Evolutionary conservation across 805 yeast species (phyloP), one percentile per base, ranked within the genome.

Genomic region (Yarrowia sp.): DNA sequence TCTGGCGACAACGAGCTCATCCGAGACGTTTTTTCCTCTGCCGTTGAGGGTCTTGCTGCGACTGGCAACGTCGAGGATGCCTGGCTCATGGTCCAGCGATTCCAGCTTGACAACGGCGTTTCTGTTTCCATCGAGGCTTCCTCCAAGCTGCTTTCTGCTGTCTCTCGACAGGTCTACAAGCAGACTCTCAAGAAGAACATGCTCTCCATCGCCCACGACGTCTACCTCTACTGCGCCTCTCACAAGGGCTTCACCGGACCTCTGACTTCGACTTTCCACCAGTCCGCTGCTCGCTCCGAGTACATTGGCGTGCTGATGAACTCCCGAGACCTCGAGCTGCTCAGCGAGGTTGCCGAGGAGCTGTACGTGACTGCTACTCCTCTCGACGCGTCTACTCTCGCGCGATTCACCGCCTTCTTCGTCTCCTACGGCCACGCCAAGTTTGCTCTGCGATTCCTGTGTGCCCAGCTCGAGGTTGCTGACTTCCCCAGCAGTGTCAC

Each of bases 401-500:
- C 36, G n/a, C 27, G 47, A n/a, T 55, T 55, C 22, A 27, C 21
- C 6, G n/a, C 3, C 19, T 38, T 14, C 21, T 55, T 55, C 21
- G 4, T 55, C 2, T 0, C 13, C 4, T n/a, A 8, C 6, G 13
- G 18, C 10, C 61, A 55, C 21, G n/a, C 27, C 19, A 39, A 55
- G 46, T 55, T 55, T 27, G 61, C 61, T 6, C 38, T 55, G 21
- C 35, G 61, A 22, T 55, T 55, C 27, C 16, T 55, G 27, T 38
- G 29, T 21, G 35, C 47, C 4, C 61, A 55, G 36, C 47, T 39
- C 2, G 47, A 55, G 29, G 58, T 51, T 14, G 58, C 42, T 7
- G 3, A 22, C 4, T 51, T 35, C 29, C 6, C 32, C 14, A 33
- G 35, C 18, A 3, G n/a, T 10, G 18, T 35, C 13, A 51, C 58